Evolutionary conservation across 129 eudicot species (phyloP).

Genomic region (Helianthus annuus): DNA sequence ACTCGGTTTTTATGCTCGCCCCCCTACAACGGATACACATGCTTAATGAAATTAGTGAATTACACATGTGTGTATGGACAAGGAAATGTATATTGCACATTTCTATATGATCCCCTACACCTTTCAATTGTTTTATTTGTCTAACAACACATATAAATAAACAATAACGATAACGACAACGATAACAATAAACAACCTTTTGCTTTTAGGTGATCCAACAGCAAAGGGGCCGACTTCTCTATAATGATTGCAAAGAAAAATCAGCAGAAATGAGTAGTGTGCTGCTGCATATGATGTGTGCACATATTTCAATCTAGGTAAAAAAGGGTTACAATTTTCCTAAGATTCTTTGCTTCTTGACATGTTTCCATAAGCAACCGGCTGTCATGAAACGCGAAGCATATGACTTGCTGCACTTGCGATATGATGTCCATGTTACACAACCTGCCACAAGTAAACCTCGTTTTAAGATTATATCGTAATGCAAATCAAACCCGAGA

Average conservation of each 20-base stretch:
- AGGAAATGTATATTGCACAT: constrained; percentile 22
- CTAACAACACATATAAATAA: constrained; percentile 28
- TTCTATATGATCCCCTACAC: constrained; percentile 14
- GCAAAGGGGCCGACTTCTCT: constrained; percentile 42
- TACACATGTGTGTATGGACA: constrained; percentile 9
- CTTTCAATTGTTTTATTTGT: constrained; percentile 18
- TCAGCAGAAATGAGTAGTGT: constrained; percentile 39
- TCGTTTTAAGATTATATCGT: neutral
- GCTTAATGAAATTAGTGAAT: no score
- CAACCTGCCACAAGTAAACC: constrained; percentile 55
- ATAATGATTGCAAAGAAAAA: constrained; percentile 33
- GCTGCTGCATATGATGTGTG: constrained; percentile 18
- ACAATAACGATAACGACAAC: constrained; percentile 1
- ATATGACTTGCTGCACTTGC: constrained; percentile 96
- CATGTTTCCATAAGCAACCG: constrained; percentile 97
- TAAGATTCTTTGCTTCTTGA: constrained; percentile 94
- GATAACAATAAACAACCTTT: constrained; percentile 17
- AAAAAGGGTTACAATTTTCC: constrained; percentile 96
- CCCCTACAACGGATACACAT: no score
- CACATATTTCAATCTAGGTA: constrained; percentile 64
- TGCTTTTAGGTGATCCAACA: constrained; percentile 10
- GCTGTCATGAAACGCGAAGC: constrained; percentile 97
- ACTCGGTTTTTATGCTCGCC: no score
- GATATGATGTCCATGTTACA: constrained; percentile 99
- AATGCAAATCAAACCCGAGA: constrained; percentile 1